Evolutionary conservation across 805 yeast genomes (phyloP), one percentile per base, ranked within the genome.

Genomic region (Blastobotrys terrestris): DNA sequence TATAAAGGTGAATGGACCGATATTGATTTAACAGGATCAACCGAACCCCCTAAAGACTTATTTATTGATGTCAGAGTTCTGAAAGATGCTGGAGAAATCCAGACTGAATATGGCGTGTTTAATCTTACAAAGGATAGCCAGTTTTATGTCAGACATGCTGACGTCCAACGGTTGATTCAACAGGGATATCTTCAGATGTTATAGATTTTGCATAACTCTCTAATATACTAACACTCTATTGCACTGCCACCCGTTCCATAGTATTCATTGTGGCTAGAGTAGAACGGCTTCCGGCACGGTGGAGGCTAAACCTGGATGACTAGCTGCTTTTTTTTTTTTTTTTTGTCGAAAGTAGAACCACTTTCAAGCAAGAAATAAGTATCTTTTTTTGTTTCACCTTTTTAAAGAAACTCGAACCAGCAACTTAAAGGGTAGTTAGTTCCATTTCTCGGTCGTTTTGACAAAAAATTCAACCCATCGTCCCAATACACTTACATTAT

Each of bases 81-180:
- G 49, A 86, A 86, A 65, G 95, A 92, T 62, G 97, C 96, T 0
- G 99, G 99, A 1, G 98, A 94, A 65, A 89, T 92, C 39, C 97
- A 91, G 64, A 94, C 99, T 0, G 99, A 92, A 66, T 92, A 92
- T 62, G 99, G 97, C 19, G 96, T 89, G 2, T 90, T 94, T 71
- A 91, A 91, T 62, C 72, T 94, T 58, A 87, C 95, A 2, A 92
- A 91, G 63, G 92, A 92, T 66, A 87, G 96, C 2, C 98, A 94
- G 64, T 91, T 92, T 64, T 92, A 87, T 64, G 97, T 92, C 16
- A 76, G 99, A 54, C 92, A 88, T 60, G 84, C 94, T 0, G 99
- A 94, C 63, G 99, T 94, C 4, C 97, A 92, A 64, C 73, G 97
- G 49, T 74, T 94, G 54, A 87, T 94, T 39, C 97, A 90, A 64